Base-by-base conservation (phyloP, 441 rosid species). In the Theobroma grandiflorum region DNA sequence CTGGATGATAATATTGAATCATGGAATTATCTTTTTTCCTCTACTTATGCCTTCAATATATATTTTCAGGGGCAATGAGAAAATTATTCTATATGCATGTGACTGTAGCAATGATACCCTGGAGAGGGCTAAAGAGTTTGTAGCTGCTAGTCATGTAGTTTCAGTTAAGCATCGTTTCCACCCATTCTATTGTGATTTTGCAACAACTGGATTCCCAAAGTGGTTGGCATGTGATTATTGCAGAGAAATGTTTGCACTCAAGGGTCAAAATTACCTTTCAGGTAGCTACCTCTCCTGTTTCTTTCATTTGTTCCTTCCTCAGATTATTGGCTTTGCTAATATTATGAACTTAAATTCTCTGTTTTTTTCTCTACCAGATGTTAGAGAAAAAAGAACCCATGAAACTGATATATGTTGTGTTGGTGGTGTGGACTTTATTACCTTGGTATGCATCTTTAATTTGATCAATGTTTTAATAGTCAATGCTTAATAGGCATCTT, bases 101-200 rank as follows among this genome's bases (percentile, higher is more conserved):
- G 96, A 95, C 75, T 96, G 96, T 87, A 91, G 98, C 82, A 75
- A 81, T 49, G 90, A 91, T 77, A 93, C 92, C 70, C 95, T 95
- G 77, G 85, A 88, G 76, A 90, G 86, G 68, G 90, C 91, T 1
- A 89, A 87, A 81, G 93, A 87, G 82, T 87, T 84, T 82, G 79
- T 92, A 5, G 82, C 72, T 71, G 52, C 74, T 3, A 18, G 83
- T 57, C 49, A 83, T 43, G 55, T 82, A 78, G 75, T 55, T 8
- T 73, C 80, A 15, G 82, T 67, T 1, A 77, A 78, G 37, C 42
- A 76, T 50, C 88, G 91, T 15, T 95, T 91, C 78, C 80, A 69
- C 71, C 87, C 93, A 0, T 95, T 96, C 87, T 82, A 72, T 61
- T 92, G 94, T 84, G 95, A 95, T 83, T 91, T 95, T 81, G 86